phyloP scores from a whole-genome alignment of 768 basidiomycete species.

The Sporobolomyces roseus region DNA sequence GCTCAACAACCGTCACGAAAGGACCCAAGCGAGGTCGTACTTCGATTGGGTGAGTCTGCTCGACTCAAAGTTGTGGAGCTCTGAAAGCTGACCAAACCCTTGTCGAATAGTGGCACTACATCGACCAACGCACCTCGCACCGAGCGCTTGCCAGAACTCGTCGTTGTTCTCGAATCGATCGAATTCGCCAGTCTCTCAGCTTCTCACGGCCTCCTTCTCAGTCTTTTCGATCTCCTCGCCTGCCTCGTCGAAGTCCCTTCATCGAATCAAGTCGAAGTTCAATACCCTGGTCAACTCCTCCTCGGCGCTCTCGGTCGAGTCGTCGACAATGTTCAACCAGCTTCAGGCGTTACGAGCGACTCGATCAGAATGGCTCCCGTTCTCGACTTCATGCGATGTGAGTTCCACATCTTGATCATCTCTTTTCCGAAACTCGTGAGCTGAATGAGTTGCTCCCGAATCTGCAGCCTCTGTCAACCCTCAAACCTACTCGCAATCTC shows the following conservation, averaged over 20 bases:
- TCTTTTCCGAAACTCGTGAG: not conserved
- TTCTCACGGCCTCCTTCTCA: slow-evolving; percentile 32
- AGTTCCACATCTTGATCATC: slow-evolving; percentile 9
- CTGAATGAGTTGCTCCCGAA: slow-evolving; percentile 26
- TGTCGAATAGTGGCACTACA: slow-evolving; percentile 1
- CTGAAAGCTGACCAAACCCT: not conserved
- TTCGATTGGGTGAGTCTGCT: slow-evolving; percentile 15
- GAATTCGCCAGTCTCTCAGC: slow-evolving; percentile 28
- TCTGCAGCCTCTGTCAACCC: slow-evolving; percentile 83
- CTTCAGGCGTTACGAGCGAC: slow-evolving; percentile 24
- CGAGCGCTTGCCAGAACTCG: slow-evolving; percentile 38
- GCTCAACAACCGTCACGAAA: slow-evolving; percentile 19
- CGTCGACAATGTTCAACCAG: slow-evolving; percentile 27
- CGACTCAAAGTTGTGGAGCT: too few relatives aligned
- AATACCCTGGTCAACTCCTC: slow-evolving; percentile 41
- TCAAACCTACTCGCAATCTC: slow-evolving; percentile 87
- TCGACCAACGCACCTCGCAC: slow-evolving; percentile 13
- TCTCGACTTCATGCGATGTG: slow-evolving; percentile 42
- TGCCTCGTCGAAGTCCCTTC: slow-evolving; percentile 38
- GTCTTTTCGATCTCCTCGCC: slow-evolving; percentile 38
- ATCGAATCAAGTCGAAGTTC: slow-evolving; percentile 31
- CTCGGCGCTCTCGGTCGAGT: slow-evolving; percentile 32
- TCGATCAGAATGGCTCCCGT: slow-evolving; percentile 39
- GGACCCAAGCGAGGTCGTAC: slow-evolving; percentile 38
- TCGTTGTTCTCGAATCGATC: slow-evolving; percentile 37